Percentiles rank a stretch among this genome's conserved stretches.
These are phyloP conservation scores for Rhizopus arrhizus DNA, from an alignment of 371 early-diverging fungal species.

Conservation along the genomic window DNA sequence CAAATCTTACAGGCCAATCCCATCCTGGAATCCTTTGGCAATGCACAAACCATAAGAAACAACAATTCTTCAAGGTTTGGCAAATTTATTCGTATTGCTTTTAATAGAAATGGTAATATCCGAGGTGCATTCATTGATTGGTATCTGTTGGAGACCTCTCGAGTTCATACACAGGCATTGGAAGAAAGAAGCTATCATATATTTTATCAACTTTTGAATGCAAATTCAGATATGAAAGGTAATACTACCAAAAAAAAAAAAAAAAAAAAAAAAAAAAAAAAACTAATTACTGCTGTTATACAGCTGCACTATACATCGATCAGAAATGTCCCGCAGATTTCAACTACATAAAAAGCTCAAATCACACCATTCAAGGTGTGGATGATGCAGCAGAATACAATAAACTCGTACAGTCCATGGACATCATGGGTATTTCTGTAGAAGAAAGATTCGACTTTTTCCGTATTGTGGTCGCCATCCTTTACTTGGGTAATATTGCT, in stretches of 20 bases:
- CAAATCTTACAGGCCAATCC: conserved; percentile 98
- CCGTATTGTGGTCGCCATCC: conserved; percentile 87
- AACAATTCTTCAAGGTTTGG: conserved; percentile 99
- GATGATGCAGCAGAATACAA: conserved; percentile 91
- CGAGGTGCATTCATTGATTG: conserved; percentile 97
- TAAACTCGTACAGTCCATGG: conserved; percentile 74
- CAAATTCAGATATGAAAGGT: conserved; percentile 70
- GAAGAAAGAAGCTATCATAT: conserved; percentile 98
- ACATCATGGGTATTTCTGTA: conserved; percentile 78
- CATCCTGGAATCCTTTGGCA: conserved; percentile 99
- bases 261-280: background rate
- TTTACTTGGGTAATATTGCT: conserved; percentile 95
- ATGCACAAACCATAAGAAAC: conserved; percentile 99
- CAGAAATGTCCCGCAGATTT: conserved; percentile 72
- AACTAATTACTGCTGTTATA: too few relatives aligned
- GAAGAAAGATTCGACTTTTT: conserved; percentile 85
- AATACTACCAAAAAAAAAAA: background rate
- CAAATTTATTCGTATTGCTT: conserved; percentile 99
- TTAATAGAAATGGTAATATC: conserved; percentile 87
- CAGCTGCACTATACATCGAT: conserved; percentile 9
- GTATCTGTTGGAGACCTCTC: conserved; percentile 98
- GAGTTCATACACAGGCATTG: conserved; percentile 90
- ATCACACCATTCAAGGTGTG: conserved; percentile 88
- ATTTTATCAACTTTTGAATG: conserved; percentile 96
- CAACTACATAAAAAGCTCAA: conserved; percentile 76